These are phyloP conservation scores for Solanum rostratum DNA, from an alignment of 257 asterid genomes.

Conservation along the genomic window DNA sequence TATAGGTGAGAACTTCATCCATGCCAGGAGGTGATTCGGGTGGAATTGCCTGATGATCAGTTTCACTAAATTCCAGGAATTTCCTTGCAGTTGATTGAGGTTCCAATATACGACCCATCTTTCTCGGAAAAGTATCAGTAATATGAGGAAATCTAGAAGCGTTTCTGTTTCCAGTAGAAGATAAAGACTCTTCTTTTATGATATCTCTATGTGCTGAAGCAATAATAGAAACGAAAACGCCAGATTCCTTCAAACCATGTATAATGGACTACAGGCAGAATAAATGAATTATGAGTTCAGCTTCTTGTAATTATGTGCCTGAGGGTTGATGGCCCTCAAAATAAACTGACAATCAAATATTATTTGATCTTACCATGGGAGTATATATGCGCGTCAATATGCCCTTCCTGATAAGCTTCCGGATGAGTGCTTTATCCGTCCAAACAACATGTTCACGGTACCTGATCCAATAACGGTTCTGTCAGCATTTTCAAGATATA, in stretches of 20 bases:
- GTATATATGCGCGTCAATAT: constrained; percentile 23
- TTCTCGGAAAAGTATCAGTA: constrained; percentile 2
- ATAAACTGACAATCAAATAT: neutral
- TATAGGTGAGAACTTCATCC: neutral
- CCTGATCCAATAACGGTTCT: constrained; percentile 12
- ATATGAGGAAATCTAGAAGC: neutral
- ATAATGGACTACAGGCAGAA: constrained; percentile 19
- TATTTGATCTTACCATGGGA: constrained; percentile 21
- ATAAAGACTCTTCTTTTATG: neutral
- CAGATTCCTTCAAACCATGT: constrained; percentile 29
- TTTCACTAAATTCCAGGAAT: neutral
- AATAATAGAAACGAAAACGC: constrained; percentile 19
- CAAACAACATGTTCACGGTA: constrained; percentile 33
- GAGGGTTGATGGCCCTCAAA: neutral
- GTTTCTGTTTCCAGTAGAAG: neutral
- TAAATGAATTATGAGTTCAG: neutral
- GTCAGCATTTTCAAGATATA: neutral
- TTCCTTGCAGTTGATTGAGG: neutral
- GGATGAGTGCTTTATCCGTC: constrained; percentile 15
- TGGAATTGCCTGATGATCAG: neutral
- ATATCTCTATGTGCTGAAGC: constrained; percentile 9
- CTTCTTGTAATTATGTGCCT: neutral
- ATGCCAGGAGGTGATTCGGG: constrained; percentile 8
- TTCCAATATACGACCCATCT: constrained; percentile 1
- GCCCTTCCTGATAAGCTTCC: constrained; percentile 21